Evolutionary conservation across 2,329 filamentous ascomycete species (phyloP).

Genomic region (Paraconiothyrium sp.): DNA sequence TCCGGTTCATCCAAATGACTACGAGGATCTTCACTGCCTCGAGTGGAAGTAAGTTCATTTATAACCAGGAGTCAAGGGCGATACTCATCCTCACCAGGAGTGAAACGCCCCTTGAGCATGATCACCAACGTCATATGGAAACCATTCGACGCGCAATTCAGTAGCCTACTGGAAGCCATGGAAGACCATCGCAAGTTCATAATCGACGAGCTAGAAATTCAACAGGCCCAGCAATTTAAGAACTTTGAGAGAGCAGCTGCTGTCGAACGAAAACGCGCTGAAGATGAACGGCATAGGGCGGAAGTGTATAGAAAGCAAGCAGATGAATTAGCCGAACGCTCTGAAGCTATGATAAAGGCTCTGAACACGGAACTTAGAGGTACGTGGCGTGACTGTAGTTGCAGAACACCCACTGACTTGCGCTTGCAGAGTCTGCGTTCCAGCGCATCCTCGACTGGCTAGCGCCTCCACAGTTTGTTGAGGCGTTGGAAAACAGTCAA

Average conservation of each 20-base stretch:
- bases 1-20: background rate
- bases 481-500: constrained; percentile 1
- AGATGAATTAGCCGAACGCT: background rate
- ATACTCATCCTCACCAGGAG: background rate
- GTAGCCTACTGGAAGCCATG: background rate
- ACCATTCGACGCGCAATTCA: background rate
- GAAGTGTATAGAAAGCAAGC: background rate
- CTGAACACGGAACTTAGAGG: background rate
- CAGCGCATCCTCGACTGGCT: background rate
- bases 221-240: background rate
- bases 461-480: constrained; percentile 2
- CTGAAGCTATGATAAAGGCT: background rate
- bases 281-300: background rate
- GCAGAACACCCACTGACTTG: background rate
- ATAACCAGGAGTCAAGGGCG: background rate
- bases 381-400: background rate
- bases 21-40: background rate
- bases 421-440: background rate
- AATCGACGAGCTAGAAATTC: background rate
- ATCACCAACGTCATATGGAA: background rate
- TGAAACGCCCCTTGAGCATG: background rate
- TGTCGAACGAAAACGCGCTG: background rate
- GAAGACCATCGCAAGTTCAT: background rate
- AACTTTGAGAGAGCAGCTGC: background rate
- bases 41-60: background rate